Evolutionary conservation across 345 rosid genomes (phyloP), one percentile per base, ranked within the genome.

Genomic region (Arabis alpina): DNA sequence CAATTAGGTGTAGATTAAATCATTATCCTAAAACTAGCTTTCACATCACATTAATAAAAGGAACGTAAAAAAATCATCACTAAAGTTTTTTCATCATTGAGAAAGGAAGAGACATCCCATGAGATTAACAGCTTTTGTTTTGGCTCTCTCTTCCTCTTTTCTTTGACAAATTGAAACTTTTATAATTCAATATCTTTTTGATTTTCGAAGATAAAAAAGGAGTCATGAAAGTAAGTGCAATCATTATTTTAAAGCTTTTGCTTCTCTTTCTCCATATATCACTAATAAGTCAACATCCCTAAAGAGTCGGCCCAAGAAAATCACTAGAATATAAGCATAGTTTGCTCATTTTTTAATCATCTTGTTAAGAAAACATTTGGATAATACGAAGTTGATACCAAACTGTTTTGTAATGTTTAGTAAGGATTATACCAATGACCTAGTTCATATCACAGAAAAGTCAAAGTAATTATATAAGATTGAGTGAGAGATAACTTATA

Each of bases 111-210:
- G 53, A 69, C 75, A 69, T 62, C 61, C 79, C 75, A 76, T 76
- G 75, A 76, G 79, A 27, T 76, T 69, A 63, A 63, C 75, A 70
- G 61, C 79, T 69, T 76, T 62, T 69, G 19, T 69, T 62, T 63
- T 69, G 52, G 75, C 39, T 61, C 74, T 62, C 60, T 75, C 69
- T 75, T 48, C 25, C 45, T 47, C 52, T 75, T 68, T 75, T 62
- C 67, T 62, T 28, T 75, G 65, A 68, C 66, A 69, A 76, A 55
- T 68, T 39, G 44, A 61, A 48, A 61, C 70, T 68, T 69, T 69
- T 54, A 42, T 69, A 19, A 47, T 54, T 15, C 10, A 36, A 34
- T n/a, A 36, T 62, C 2, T 1, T 27, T 66, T 39, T 50, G 10
- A 4, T 40, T 57, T 42, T 13, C n/a, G 10, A 49, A 11, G 27